Base-by-base conservation (phyloP, 129 eudicot species). In the Tagetes erecta region DNA sequence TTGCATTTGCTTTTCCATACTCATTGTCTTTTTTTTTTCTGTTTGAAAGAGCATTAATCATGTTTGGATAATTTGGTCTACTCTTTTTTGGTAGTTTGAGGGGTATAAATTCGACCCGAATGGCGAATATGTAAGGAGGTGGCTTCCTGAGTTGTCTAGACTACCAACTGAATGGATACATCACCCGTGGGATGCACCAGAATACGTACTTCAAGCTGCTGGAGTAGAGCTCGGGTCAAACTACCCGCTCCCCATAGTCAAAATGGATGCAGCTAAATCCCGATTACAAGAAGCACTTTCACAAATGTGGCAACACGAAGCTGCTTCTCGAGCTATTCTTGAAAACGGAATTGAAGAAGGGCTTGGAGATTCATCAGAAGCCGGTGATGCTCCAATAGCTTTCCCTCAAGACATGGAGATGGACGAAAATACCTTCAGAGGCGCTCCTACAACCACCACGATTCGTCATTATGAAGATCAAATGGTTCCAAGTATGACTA, bases 311-410 rank as follows among this genome's bases (percentile, higher is more conserved):
- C 93, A 86, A 80, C 91, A 81, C 13, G 94, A 88, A 87, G 89
- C 96, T 72, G 83, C 92, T 64, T 81, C 94, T 13, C 75, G 92
- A 78, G 95, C 97, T 7, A 84, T 90, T 13, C 80, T 71, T 13
- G 95, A 87, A 74, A 88, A 94, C 27, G 98, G 97, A 33, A 82
- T 75, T 31, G 97, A 94, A 80, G 99, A 95, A 86, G 97, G 97
- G 34, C 92, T 86, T 3, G 97, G 96, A 41, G 99, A 95, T 73
- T 91, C 96, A 3, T 75, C 91, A 49, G 96, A 87, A 49, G 86
- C 87, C 2, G 98, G 84, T 30, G 98, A 87, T 42, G 47, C 81
- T 8, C 93, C 88, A 1, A 85, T 87, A 42, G 96, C 95, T 27
- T 93, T 90, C 77, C 98, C 98, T 5, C 91, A 81, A 73, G 85